Evolutionary conservation across 2,329 filamentous ascomycete species (phyloP).

Genomic region (Bipolaris gigantea): DNA sequence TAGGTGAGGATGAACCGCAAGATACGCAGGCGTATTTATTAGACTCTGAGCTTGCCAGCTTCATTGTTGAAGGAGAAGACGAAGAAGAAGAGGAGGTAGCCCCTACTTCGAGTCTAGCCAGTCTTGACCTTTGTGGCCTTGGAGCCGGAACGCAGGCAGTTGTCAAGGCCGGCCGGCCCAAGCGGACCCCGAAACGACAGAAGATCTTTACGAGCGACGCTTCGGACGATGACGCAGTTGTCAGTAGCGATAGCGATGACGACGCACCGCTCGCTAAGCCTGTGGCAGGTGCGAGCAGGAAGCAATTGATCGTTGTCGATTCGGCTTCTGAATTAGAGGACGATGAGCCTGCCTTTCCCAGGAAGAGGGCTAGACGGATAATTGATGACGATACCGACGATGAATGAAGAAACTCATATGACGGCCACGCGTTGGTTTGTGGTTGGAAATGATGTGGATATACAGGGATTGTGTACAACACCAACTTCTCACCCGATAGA

Average conservation of each 20-base stretch:
- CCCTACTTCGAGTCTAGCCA: conserved; percentile 39
- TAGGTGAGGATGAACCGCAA: conserved; percentile 41
- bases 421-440: not conserved
- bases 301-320: conserved; percentile 23
- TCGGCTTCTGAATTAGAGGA: conserved; percentile 29
- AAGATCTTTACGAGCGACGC: conserved; percentile 43
- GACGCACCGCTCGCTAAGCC: conserved; percentile 20
- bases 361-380: conserved; percentile 33
- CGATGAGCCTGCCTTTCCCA: conserved; percentile 25
- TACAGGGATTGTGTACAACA: not conserved
- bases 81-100: conserved; percentile 42
- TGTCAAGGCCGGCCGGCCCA: conserved; percentile 27
- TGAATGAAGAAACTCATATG: conserved; percentile 11
- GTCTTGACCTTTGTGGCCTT: conserved; percentile 29
- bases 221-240: conserved; percentile 37
- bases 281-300: conserved; percentile 15
- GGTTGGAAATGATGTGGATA: not conserved
- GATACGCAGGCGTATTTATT: conserved; percentile 47
- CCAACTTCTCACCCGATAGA: not conserved
- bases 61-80: conserved; percentile 50
- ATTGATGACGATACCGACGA: conserved; percentile 41
- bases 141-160: conserved; percentile 42
- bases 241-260: conserved; percentile 43
- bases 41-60: conserved; percentile 52
- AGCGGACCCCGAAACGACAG: conserved; percentile 25